These are phyloP conservation scores for Cornus suecica DNA, from an alignment of 148 eudicot genomes.

Conservation along the genomic window DNA sequence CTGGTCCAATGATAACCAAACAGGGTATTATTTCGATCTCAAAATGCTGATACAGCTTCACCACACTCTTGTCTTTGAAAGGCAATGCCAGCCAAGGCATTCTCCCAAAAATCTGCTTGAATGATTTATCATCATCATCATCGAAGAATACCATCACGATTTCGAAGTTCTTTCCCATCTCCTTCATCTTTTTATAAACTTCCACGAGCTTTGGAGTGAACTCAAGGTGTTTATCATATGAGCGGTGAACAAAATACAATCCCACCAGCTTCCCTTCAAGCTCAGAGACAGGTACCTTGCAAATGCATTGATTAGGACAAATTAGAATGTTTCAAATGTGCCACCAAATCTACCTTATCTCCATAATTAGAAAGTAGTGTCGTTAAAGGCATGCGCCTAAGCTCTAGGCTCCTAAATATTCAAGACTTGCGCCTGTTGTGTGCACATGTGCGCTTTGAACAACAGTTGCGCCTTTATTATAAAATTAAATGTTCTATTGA, in stretches of 20 bases:
- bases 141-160: conserved; percentile 55
- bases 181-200: conserved; percentile 45
- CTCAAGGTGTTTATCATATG: conserved; percentile 21
- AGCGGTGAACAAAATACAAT: conserved; percentile 48
- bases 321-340: no score
- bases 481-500: no score
- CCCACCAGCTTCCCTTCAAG: conserved; percentile 72
- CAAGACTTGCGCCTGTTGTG: no score
- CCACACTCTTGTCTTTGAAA: conserved; percentile 41
- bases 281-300: conserved; percentile 21
- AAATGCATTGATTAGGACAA: background rate
- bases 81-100: conserved; percentile 66
- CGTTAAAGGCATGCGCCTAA: no score
- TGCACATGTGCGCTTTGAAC: no score
- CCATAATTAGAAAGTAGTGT: no score
- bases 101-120: conserved; percentile 26
- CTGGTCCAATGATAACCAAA: conserved; percentile 54
- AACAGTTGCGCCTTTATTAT: no score
- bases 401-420: no score
- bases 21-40: conserved; percentile 53
- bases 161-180: conserved; percentile 49
- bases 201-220: conserved; percentile 46
- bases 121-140: conserved; percentile 57
- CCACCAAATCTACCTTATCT: no score
- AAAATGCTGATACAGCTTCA: conserved; percentile 54